phyloP scores from a whole-genome alignment of 176 grass and related monocot genomes.

The Eragrostis curvula region DNA sequence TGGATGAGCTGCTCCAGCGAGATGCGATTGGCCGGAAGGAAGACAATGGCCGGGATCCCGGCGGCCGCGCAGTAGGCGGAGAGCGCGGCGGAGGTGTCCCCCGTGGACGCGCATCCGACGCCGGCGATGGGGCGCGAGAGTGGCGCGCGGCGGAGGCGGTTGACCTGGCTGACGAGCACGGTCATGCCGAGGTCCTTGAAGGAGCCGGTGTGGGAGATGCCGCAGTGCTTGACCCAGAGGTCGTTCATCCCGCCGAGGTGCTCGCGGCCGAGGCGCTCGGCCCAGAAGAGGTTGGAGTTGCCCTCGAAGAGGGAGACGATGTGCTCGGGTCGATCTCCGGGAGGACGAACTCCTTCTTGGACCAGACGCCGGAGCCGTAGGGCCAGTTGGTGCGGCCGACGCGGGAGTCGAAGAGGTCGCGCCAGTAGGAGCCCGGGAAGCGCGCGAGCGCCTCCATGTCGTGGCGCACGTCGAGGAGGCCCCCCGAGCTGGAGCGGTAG shows the following conservation, averaged over 20 bases:
- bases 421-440: constrained; percentile 84
- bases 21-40: constrained; percentile 86
- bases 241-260: constrained; percentile 91
- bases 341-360: constrained; percentile 98
- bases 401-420: constrained; percentile 86
- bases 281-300: constrained; percentile 99
- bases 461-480: constrained; percentile 89
- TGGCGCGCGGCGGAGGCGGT: constrained; percentile 75
- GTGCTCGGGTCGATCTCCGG: constrained; percentile 79
- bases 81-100: constrained; percentile 91
- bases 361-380: constrained; percentile 97
- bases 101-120: constrained; percentile 86
- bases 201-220: constrained; percentile 96
- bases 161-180: constrained; percentile 95
- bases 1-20: constrained; percentile 91
- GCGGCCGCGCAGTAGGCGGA: constrained; percentile 94
- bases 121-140: constrained; percentile 84
- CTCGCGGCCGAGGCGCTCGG: constrained; percentile 84
- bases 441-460: constrained; percentile 69
- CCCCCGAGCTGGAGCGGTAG: constrained; percentile 81
- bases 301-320: constrained; percentile 98
- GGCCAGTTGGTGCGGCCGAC: constrained; percentile 86
- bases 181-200: constrained; percentile 99
- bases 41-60: constrained; percentile 84
- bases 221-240: constrained; percentile 99